phyloP scores from a whole-genome alignment of 2,329 filamentous ascomycete genomes.

The Colletotrichum paranaense region DNA sequence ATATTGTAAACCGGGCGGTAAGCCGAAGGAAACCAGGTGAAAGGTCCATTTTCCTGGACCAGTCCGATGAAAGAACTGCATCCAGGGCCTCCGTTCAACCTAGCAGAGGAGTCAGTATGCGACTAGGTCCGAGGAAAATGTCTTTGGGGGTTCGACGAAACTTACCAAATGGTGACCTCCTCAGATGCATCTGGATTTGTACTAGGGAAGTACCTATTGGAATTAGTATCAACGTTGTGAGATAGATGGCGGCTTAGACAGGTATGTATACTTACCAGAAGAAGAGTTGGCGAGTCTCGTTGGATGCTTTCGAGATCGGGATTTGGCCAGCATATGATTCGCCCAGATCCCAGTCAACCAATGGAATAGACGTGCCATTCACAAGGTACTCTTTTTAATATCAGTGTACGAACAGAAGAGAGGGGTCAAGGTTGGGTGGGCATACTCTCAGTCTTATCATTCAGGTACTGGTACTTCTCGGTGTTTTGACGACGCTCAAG shows the following conservation, averaged over 20 bases:
- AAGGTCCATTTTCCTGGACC: slow-evolving; percentile 81
- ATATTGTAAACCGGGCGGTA: slow-evolving; percentile 63
- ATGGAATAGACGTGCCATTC: slow-evolving; percentile 73
- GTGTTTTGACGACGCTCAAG: not conserved
- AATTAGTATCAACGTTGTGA: not conserved
- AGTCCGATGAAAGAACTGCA: slow-evolving; percentile 74
- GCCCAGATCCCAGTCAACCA: slow-evolving; percentile 76
- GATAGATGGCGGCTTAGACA: slow-evolving; percentile 25
- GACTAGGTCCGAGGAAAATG: not conserved
- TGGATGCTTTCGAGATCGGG: slow-evolving; percentile 59
- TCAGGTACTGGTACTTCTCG: slow-evolving; percentile 21
- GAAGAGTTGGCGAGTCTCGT: slow-evolving; percentile 65
- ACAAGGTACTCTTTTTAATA: slow-evolving; percentile 66
- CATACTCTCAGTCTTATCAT: slow-evolving; percentile 3
- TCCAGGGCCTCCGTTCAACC: slow-evolving; percentile 54
- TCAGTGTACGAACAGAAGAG: not conserved
- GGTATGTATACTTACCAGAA: slow-evolving; percentile 74
- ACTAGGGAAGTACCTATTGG: slow-evolving; percentile 49
- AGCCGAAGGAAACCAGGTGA: slow-evolving; percentile 77
- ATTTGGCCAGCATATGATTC: slow-evolving; percentile 75
- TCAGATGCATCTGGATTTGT: slow-evolving; percentile 69
- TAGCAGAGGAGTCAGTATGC: not conserved
- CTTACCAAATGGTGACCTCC: slow-evolving; percentile 67
- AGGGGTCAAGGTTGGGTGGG: fast-evolving
- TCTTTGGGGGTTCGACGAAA: not conserved